Conservation (phyloP, 1,139 yeast genomes). For the Yamadazyma siamensis region DNA sequence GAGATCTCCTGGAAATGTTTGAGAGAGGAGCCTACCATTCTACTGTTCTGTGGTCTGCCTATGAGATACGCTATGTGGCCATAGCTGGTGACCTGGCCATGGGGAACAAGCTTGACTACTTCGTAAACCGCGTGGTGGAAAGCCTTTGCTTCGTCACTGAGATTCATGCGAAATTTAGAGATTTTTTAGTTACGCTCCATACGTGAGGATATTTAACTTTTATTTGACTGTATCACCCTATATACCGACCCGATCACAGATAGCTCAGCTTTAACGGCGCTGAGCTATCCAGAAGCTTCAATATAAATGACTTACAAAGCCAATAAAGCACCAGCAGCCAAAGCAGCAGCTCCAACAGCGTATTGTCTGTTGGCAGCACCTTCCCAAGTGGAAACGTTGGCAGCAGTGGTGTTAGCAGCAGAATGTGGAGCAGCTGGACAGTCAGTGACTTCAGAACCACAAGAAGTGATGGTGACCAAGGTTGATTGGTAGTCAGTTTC, state of each 20-base stretch:
- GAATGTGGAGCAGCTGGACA: constrained; percentile 36
- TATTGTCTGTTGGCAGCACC: constrained; percentile 34
- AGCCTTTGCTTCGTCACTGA: constrained; percentile 49
- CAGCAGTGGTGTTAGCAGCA: constrained; percentile 22
- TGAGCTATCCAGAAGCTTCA: no score
- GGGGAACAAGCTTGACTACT: constrained; percentile 52
- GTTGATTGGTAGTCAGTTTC: constrained; percentile 28
- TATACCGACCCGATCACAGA: no score
- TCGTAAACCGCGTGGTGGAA: constrained; percentile 63
- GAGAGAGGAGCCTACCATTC: constrained; percentile 72
- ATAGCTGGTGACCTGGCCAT: constrained; percentile 66
- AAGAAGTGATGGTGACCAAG: constrained; percentile 41
- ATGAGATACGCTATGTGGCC: constrained; percentile 70
- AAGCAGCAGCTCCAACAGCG: constrained; percentile 48
- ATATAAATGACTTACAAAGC: constrained; percentile 41
- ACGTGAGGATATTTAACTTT: neutral
- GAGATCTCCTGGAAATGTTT: constrained; percentile 35
- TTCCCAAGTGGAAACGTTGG: constrained; percentile 37
- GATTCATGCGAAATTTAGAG: constrained; percentile 16
- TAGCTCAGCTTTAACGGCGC: no score
- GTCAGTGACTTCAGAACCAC: constrained; percentile 39
- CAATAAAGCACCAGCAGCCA: constrained; percentile 52
- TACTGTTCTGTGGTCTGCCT: constrained; percentile 59
- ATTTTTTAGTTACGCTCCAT: neutral
- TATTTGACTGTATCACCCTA: neutral